Evolutionary conservation across 495 filamentous ascomycete species (phyloP).

Genomic region (Penicillium canariense): DNA sequence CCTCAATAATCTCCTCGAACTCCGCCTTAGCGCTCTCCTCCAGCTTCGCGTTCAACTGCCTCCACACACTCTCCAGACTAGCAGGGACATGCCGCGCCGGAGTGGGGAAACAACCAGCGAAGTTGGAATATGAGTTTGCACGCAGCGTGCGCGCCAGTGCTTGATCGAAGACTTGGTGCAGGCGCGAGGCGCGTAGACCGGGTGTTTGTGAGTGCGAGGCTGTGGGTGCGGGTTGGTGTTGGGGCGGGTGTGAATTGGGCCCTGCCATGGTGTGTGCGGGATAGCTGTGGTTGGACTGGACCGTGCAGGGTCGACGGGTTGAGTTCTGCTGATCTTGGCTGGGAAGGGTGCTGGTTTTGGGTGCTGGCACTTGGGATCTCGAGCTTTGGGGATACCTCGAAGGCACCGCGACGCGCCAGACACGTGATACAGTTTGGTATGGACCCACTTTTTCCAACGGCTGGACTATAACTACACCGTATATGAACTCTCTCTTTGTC

Average conservation of each 20-base stretch:
- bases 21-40: conserved; percentile 61
- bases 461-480: too few relatives aligned
- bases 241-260: conserved; percentile 11
- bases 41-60: conserved; percentile 65
- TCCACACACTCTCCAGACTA: conserved; percentile 63
- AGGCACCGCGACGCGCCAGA: conserved; percentile 22
- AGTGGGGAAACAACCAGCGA: conserved; percentile 85
- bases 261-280: conserved; percentile 15
- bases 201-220: conserved; percentile 58
- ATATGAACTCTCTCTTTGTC: too few relatives aligned
- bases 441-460: neutral
- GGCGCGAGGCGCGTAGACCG: conserved; percentile 69
- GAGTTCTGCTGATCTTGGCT: neutral
- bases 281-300: neutral
- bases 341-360: neutral
- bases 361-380: neutral
- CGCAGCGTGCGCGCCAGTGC: conserved; percentile 68
- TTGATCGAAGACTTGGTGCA: conserved; percentile 67
- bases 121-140: conserved; percentile 73
- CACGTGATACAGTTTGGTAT: conserved; percentile 14
- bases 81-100: conserved; percentile 67
- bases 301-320: neutral
- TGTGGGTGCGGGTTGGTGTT: conserved; percentile 11
- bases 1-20: conserved; percentile 72
- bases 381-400: neutral